Evolutionary conservation across 1,284 basidiomycete genomes (phyloP).

Genomic region (Trametes hirsuta): DNA sequence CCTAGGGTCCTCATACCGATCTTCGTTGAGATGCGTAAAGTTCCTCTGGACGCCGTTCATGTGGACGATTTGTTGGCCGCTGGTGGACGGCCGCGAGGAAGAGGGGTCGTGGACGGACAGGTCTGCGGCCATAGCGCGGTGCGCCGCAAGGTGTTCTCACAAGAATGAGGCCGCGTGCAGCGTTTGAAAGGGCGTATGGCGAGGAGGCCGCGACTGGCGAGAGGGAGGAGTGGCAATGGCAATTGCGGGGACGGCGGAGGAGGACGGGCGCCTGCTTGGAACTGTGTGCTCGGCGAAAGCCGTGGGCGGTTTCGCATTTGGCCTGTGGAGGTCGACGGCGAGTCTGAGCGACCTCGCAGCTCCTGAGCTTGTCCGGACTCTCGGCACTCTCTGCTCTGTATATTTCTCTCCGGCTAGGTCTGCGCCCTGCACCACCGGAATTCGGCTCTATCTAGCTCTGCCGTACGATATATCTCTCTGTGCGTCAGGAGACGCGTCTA

Average conservation of each 20-base stretch:
- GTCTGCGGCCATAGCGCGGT: constrained; percentile 18
- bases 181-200: not conserved
- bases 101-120: constrained; percentile 19
- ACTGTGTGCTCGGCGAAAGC: constrained; percentile 7
- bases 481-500: constrained; percentile 78
- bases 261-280: not conserved
- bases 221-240: not conserved
- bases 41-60: constrained; percentile 31
- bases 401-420: constrained; percentile 9
- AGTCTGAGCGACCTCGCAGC: constrained; percentile 9
- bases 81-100: constrained; percentile 37
- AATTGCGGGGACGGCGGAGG: not conserved
- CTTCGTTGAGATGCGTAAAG: constrained; percentile 31
- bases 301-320: constrained; percentile 5
- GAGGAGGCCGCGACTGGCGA: not conserved
- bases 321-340: constrained; percentile 1
- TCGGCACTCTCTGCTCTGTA: not conserved
- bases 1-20: constrained; percentile 36
- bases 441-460: not conserved
- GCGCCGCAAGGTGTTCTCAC: no score
- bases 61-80: constrained; percentile 30
- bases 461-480: constrained; percentile 14
- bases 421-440: not conserved
- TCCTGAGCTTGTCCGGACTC: constrained; percentile 15
- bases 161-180: not conserved